Evolutionary conservation across 345 rosid species (phyloP).

Genomic region (Trapa bicornis): DNA sequence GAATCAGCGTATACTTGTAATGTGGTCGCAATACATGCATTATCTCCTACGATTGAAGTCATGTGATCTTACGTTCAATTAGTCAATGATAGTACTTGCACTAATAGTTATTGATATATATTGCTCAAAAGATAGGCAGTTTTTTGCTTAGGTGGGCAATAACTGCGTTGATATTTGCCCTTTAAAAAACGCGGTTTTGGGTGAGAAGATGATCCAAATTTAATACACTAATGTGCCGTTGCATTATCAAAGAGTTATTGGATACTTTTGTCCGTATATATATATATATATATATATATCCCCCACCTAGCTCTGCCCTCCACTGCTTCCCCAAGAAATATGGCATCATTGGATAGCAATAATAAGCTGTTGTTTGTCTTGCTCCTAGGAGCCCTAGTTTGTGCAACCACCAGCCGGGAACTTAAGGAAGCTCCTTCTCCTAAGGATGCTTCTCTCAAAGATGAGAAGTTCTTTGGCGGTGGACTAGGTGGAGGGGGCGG

Average conservation of each 20-base stretch:
- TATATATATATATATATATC: background rate
- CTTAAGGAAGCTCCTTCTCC: slow-evolving; percentile 5
- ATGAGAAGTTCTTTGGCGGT: slow-evolving; percentile 23
- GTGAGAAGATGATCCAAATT: slow-evolving; percentile 21
- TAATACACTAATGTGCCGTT: slow-evolving; percentile 2
- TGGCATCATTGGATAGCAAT: background rate
- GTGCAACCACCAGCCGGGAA: slow-evolving; percentile 17
- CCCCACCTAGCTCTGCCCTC: slow-evolving; percentile 1
- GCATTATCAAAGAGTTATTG: background rate
- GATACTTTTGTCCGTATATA: slow-evolving; percentile 11
- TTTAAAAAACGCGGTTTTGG: slow-evolving; percentile 12
- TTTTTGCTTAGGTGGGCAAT: too few relatives aligned
- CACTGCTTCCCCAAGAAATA: background rate
- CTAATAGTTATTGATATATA: too few relatives aligned
- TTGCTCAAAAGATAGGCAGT: too few relatives aligned
- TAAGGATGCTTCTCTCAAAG: slow-evolving; percentile 12
- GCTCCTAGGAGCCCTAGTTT: slow-evolving; percentile 25
- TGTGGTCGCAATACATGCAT: too few relatives aligned
- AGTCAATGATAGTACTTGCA: too few relatives aligned
- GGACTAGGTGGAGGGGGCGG: slow-evolving; percentile 24
- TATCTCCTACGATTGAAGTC: too few relatives aligned
- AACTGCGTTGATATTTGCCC: too few relatives aligned
- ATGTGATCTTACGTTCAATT: too few relatives aligned
- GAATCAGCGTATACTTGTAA: too few relatives aligned
- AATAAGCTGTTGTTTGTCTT: slow-evolving; percentile 20